Conservation (phyloP, 1,139 yeast species). For the Yamadazyma buinensis region DNA sequence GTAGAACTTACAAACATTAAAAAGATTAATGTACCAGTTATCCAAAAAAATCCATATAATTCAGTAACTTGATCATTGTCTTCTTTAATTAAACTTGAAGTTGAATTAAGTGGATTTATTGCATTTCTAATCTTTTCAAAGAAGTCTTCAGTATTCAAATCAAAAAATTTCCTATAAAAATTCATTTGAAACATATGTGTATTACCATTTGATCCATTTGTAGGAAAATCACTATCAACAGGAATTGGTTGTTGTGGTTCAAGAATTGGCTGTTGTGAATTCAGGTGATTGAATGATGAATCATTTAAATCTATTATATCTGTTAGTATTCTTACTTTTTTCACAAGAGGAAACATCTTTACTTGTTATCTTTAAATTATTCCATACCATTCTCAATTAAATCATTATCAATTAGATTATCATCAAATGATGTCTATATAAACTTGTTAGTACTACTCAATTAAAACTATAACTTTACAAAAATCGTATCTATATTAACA, state of each 20-base stretch:
- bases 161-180: constrained; percentile 58
- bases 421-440: constrained; percentile 10
- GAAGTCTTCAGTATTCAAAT: constrained; percentile 61
- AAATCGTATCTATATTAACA: too few species aligned
- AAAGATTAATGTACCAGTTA: constrained; percentile 73
- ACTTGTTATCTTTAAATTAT: background rate
- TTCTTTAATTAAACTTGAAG: constrained; percentile 23
- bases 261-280: constrained; percentile 12
- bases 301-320: too few species aligned
- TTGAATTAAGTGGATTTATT: constrained; percentile 40
- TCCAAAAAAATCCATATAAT: constrained; percentile 82
- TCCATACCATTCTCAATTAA: constrained; percentile 12
- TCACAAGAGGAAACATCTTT: too few species aligned
- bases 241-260: constrained; percentile 16
- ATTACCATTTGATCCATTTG: too few species aligned
- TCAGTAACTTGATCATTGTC: constrained; percentile 44
- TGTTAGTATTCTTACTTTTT: too few species aligned
- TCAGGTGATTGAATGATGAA: too few species aligned
- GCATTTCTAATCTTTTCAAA: constrained; percentile 40
- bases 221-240: too few species aligned
- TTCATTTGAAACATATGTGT: constrained; percentile 52
- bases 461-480: too few species aligned
- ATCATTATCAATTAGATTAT: constrained; percentile 13
- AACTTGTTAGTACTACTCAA: constrained; percentile 7
- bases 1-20: constrained; percentile 73